These are phyloP conservation scores for Dioszegia hungarica DNA, from an alignment of 768 basidiomycete species.

Conservation along the genomic window DNA sequence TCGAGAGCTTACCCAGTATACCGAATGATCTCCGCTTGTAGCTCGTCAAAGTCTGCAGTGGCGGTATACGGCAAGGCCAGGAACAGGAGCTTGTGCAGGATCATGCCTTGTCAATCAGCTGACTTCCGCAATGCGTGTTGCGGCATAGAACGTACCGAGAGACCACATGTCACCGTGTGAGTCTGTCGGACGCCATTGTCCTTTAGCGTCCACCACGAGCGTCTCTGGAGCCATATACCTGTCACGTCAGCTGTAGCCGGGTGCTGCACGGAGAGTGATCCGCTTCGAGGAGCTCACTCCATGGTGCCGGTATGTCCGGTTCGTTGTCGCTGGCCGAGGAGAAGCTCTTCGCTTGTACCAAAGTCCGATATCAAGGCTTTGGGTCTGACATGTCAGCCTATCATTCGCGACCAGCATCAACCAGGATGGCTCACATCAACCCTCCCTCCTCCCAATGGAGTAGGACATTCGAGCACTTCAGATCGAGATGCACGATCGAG, in stretches of 20 bases:
- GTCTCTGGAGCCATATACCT: conserved; percentile 69
- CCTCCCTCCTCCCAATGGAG: conserved; percentile 84
- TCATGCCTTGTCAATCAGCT: conserved; percentile 56
- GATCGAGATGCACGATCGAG: conserved; percentile 80
- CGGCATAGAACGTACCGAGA: conserved; percentile 55
- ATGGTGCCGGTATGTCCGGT: conserved; percentile 96
- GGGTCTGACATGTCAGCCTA: conserved; percentile 57
- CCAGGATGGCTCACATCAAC: conserved; percentile 59
- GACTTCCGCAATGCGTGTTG: no score
- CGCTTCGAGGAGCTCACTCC: conserved; percentile 60
- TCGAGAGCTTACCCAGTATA: conserved; percentile 64
- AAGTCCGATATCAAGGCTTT: conserved; percentile 94
- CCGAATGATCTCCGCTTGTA: conserved; percentile 67
- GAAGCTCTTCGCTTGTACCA: conserved; percentile 88
- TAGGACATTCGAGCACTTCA: conserved; percentile 91
- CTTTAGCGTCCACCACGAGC: conserved; percentile 62
- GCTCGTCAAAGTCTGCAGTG: conserved; percentile 60
- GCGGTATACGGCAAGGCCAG: conserved; percentile 81
- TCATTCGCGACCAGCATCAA: not conserved
- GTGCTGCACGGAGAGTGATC: no score
- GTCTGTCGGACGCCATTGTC: conserved; percentile 65
- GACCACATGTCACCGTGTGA: conserved; percentile 97
- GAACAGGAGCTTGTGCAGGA: conserved; percentile 87
- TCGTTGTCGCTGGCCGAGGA: conserved; percentile 62
- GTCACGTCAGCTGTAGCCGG: not conserved